Conservation (phyloP, 768 basidiomycete genomes). For the Boletus bicolor region DNA sequence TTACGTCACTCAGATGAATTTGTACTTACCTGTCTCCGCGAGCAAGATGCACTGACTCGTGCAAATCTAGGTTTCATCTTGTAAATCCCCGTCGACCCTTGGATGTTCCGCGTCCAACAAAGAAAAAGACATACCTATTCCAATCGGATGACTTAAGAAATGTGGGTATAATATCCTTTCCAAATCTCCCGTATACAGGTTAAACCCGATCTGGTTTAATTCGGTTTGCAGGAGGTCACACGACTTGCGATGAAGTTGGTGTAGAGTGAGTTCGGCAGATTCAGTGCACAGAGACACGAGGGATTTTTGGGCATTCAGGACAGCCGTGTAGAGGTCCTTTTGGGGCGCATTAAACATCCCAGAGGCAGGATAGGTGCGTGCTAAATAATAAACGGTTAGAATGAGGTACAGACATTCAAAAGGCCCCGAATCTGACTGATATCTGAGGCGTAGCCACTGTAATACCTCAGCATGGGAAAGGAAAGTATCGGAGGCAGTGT, state of each 20-base stretch:
- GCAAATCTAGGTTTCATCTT: constrained; percentile 59
- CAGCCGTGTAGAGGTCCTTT: constrained; percentile 77
- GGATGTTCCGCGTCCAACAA: background rate
- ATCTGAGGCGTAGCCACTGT: constrained; percentile 89
- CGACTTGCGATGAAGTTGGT: constrained; percentile 75
- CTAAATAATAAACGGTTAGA: constrained; percentile 35
- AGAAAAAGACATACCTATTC: constrained; percentile 58
- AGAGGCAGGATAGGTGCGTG: constrained; percentile 84
- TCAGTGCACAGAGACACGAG: constrained; percentile 62
- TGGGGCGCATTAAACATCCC: constrained; percentile 80
- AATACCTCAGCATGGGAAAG: constrained; percentile 3
- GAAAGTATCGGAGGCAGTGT: background rate
- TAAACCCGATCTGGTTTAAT: constrained; percentile 60
- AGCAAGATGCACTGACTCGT: constrained; percentile 72
- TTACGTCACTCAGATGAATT: background rate
- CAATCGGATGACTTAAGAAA: constrained; percentile 87
- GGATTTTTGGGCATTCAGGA: constrained; percentile 68
- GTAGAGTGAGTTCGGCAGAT: constrained; percentile 52
- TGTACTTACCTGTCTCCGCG: constrained; percentile 49
- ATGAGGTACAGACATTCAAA: background rate
- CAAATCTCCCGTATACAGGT: constrained; percentile 49
- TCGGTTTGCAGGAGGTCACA: constrained; percentile 66
- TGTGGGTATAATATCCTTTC: constrained; percentile 84
- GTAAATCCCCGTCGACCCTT: constrained; percentile 10
- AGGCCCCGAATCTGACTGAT: constrained; percentile 58